These are phyloP conservation scores for Paracoccidioides brasiliensis DNA, from an alignment of 2,329 filamentous ascomycete genomes.

Conservation along the genomic window DNA sequence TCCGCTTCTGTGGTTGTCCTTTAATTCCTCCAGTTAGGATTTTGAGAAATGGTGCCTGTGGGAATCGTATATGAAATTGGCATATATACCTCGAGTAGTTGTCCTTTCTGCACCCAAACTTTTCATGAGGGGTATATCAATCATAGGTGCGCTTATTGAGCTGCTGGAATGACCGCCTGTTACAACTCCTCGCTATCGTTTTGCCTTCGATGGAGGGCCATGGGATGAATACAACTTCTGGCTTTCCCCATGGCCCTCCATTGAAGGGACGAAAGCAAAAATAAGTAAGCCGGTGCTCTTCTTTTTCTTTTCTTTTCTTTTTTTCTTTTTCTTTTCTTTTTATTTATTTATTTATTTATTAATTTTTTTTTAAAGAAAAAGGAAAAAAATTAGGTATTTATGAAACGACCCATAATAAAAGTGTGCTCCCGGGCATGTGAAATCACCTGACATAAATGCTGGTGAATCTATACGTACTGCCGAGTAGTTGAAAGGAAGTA, in stretches of 20 bases:
- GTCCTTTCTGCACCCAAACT: slow-evolving; percentile 53
- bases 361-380: too few relatives aligned
- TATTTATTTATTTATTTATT: too few relatives aligned
- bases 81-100: slow-evolving; percentile 52
- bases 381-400: not conserved
- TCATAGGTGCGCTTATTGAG: slow-evolving; percentile 7
- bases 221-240: not conserved
- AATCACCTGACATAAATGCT: not conserved
- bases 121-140: slow-evolving; percentile 53
- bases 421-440: not conserved
- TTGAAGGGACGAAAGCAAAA: not conserved
- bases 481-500: not conserved
- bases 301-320: too few relatives aligned
- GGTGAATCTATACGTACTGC: not conserved
- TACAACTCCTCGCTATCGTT: not conserved
- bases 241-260: not conserved
- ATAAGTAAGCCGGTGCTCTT: not conserved
- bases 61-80: not conserved
- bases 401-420: not conserved
- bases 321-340: too few relatives aligned
- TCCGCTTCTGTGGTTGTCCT: slow-evolving; percentile 72
- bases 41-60: not conserved
- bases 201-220: not conserved
- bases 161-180: not conserved
- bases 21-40: slow-evolving; percentile 37